A percentile compares a stretch with the other conserved stretches of the same genome.
Conservation (phyloP, 371 early-diverging fungal genomes). For the Ordospora colligata region DNA sequence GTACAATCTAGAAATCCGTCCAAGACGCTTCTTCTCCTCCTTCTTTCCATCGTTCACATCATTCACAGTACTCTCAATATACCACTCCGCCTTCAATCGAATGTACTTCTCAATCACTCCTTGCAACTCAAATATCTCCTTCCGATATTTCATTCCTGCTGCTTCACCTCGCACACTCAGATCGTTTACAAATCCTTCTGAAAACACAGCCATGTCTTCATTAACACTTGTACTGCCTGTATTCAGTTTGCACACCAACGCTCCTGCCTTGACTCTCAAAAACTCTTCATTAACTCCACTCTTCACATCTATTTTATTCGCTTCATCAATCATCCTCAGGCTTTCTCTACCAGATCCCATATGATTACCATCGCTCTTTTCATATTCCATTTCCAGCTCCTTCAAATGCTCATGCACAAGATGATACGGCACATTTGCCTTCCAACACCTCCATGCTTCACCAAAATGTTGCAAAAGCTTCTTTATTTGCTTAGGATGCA, state of each 20-base stretch:
- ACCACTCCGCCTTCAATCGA: slow-evolving; percentile 95
- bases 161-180: background rate
- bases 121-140: slow-evolving; percentile 81
- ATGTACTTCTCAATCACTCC: slow-evolving; percentile 93
- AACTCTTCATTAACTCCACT: too few relatives aligned
- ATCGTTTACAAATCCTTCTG: background rate
- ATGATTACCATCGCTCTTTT: slow-evolving; percentile 64
- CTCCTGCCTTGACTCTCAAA: background rate
- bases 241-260: too few relatives aligned
- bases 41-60: slow-evolving; percentile 62
- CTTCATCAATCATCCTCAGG: background rate
- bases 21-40: slow-evolving; percentile 93
- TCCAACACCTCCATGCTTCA: slow-evolving; percentile 96
- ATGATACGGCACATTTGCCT: slow-evolving; percentile 76
- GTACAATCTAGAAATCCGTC: slow-evolving; percentile 89
- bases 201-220: background rate
- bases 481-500: slow-evolving; percentile 81
- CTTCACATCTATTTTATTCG: background rate
- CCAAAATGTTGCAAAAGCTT: slow-evolving; percentile 86
- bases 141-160: background rate
- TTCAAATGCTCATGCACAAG: slow-evolving; percentile 51
- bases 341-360: slow-evolving; percentile 48
- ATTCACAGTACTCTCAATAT: slow-evolving; percentile 89
- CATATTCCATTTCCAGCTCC: slow-evolving; percentile 63
- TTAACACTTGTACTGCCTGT: background rate